Conservation (phyloP, 2,329 filamentous ascomycete species). For the Ilyonectria robusta region DNA sequence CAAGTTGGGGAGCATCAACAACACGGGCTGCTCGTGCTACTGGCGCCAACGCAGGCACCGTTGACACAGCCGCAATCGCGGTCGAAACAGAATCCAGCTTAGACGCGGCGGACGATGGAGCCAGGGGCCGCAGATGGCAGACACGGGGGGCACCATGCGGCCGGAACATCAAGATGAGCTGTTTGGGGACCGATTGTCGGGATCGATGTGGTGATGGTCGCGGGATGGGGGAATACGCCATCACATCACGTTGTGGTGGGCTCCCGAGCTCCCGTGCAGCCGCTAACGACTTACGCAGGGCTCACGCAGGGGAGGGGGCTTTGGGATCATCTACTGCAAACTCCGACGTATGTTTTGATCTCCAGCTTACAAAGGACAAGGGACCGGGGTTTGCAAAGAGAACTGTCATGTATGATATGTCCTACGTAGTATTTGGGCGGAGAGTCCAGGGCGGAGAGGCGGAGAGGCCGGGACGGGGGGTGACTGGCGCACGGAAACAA, state of each 20-base stretch:
- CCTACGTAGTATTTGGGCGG: not conserved
- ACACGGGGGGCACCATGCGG: constrained; percentile 46
- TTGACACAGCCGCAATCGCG: constrained; percentile 20
- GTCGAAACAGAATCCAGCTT: constrained; percentile 16
- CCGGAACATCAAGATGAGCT: constrained; percentile 46
- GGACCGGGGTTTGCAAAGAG: not conserved
- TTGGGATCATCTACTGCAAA: constrained; percentile 24
- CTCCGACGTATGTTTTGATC: constrained; percentile 22
- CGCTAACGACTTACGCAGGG: not conserved
- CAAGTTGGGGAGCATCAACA: constrained; percentile 11
- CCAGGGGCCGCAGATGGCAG: constrained; percentile 47
- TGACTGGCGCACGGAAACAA: constrained; percentile 21
- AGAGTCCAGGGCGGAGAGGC: constrained; percentile 5
- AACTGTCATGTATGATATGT: not conserved
- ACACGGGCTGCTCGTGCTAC: constrained; percentile 9
- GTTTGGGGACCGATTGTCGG: constrained; percentile 32
- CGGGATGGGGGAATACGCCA: constrained; percentile 23
- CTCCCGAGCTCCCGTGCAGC: constrained; percentile 6
- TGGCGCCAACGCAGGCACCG: constrained; percentile 12
- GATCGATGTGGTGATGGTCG: constrained; percentile 42
- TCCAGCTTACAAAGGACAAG: constrained; percentile 1
- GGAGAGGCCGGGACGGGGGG: constrained; percentile 5
- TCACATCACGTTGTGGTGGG: constrained; percentile 28
- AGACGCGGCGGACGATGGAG: constrained; percentile 31
- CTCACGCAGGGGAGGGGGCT: constrained; percentile 36